A percentile compares a stretch with the other conserved stretches of the same genome.
phyloP scores from a whole-genome alignment of 768 basidiomycete genomes.

The Amanita subjunquillea region DNA sequence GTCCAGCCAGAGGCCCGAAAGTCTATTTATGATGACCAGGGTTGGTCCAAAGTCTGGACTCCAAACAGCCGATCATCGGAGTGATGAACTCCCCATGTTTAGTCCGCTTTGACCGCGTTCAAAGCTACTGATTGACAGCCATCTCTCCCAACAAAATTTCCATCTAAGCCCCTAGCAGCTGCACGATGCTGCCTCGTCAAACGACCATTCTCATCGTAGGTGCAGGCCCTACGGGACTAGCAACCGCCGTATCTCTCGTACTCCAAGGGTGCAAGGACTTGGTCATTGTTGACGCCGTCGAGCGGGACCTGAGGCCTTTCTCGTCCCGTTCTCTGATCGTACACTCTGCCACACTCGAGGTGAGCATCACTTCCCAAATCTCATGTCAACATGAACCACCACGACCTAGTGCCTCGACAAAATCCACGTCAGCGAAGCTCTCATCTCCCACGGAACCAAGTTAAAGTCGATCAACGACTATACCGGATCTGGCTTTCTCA shows the following conservation, averaged over 20 bases:
- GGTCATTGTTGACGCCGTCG: conserved; percentile 31
- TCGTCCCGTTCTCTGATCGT: conserved; percentile 34
- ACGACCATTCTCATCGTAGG: conserved; percentile 40
- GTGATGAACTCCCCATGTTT: too few species aligned
- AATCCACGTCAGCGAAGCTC: conserved; percentile 22
- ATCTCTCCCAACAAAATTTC: too few species aligned
- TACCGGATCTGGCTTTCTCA: conserved; percentile 19
- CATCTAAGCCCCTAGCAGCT: too few species aligned
- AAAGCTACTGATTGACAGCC: too few species aligned
- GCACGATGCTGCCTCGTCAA: conserved; percentile 11
- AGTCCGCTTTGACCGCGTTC: too few species aligned
- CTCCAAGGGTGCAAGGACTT: conserved; percentile 30
- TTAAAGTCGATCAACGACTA: conserved; percentile 14
- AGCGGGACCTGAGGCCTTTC: conserved; percentile 7
- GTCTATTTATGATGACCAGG: too few species aligned
- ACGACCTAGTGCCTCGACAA: background rate
- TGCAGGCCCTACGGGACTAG: conserved; percentile 39
- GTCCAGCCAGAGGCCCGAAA: too few species aligned
- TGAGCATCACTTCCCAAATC: conserved; percentile 8
- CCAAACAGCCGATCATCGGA: too few species aligned
- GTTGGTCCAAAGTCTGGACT: too few species aligned
- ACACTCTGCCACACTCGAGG: conserved; percentile 46
- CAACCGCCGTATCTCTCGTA: conserved; percentile 34
- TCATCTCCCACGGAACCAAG: conserved; percentile 29
- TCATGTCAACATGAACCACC: background rate